Evolutionary conservation across 2,329 filamentous ascomycete species (phyloP), one percentile per base, ranked within the genome.

Genomic region (Colletotrichum navitas): DNA sequence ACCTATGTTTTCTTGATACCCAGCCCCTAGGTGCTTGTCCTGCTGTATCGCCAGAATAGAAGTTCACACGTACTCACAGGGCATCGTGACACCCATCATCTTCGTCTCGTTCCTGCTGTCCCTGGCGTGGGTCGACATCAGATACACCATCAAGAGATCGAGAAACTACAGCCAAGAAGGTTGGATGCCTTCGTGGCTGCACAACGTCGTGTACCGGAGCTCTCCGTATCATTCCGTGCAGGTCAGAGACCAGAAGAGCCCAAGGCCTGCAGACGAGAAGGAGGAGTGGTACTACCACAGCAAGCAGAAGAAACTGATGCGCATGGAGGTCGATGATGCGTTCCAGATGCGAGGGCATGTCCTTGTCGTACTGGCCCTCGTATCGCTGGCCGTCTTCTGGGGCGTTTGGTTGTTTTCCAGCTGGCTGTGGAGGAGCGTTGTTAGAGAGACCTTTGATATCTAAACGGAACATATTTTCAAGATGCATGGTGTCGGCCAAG

Each of bases 51-150:
- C 32, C 14, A 5, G 12, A 7, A 12, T 26, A 16, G 26, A 18
- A 43, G 47, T 54, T 63, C 47, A 64, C 69, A 55, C 7, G 5
- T 8, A 29, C 11, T 10, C 5, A 8, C 68, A 87, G 85, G 66
- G 83, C 26, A 75, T 93, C 75, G 84, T 91, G 80, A 91, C 90
- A 0, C 90, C 91, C 10, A 75, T 93, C 73, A 85, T 89, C 74
- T 88, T 92, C 78, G 82, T 89, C 62, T 87, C 89, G 29, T 92
- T 93, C 80, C 79, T 93, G 52, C 56, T 92, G 74, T 92, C 91
- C 2, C 86, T 93, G 56, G 85, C 86, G 77, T 79, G 92, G 63
- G 85, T 93, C 54, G 90, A 93, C 81, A 81, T 86, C 62, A 84
- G 84, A 69, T 83, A 89, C 85, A 81, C 88, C 76, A 76, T 84